Percentiles rank a stretch among this genome's conserved stretches.
Conservation (phyloP, 306 rosid species). For the Gleditsia sinensis region DNA sequence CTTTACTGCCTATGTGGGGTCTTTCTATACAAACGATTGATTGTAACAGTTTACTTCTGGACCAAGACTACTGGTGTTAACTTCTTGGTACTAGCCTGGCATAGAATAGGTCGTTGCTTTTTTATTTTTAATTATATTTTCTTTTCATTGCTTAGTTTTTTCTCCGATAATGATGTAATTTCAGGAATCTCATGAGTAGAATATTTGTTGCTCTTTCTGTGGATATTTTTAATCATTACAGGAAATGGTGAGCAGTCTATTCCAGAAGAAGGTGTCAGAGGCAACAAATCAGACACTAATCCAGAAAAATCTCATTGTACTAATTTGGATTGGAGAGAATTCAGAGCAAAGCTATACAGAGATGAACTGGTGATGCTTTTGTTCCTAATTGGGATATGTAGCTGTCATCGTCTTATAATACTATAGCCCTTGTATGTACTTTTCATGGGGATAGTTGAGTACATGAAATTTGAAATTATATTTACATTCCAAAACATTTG, state of each 20-base stretch:
- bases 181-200: not conserved
- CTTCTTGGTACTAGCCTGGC: too few relatives aligned
- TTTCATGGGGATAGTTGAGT: too few relatives aligned
- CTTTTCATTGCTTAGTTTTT: constrained; percentile 18
- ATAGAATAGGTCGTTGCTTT: not conserved
- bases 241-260: constrained; percentile 74
- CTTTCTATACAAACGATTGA: too few relatives aligned
- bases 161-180: not conserved
- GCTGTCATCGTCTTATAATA: constrained; percentile 3
- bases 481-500: not conserved
- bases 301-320: constrained; percentile 51
- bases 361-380: constrained; percentile 73
- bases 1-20: too few relatives aligned
- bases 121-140: not conserved
- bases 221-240: constrained; percentile 44
- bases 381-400: constrained; percentile 17
- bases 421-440: too few relatives aligned
- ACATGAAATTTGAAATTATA: constrained; percentile 13
- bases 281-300: constrained; percentile 50
- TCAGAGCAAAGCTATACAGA: constrained; percentile 81
- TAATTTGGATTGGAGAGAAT: constrained; percentile 86
- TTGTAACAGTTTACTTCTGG: too few relatives aligned
- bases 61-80: too few relatives aligned
- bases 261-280: constrained; percentile 70
- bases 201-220: constrained; percentile 2